Evolutionary conservation across 176 grass and related monocot genomes (phyloP).

Genomic region (Puccinellia tenuiflora): DNA sequence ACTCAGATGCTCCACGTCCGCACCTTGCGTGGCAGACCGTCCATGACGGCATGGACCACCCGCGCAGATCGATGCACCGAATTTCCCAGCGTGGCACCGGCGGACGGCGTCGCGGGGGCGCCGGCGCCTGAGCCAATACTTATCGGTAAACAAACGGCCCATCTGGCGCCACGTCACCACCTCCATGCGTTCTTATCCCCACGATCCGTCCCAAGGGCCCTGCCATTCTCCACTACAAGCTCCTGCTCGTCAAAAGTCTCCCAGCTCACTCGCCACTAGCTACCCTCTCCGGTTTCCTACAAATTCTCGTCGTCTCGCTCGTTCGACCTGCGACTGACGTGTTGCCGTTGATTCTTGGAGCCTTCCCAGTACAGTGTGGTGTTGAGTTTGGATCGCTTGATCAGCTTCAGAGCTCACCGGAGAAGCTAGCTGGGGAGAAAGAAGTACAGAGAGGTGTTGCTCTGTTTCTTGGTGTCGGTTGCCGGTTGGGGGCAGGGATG

Average conservation of each 20-base stretch:
- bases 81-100: constrained; percentile 30
- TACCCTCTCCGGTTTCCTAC: not conserved
- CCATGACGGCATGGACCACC: not conserved
- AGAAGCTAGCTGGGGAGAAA: not conserved
- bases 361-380: not conserved
- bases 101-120: not conserved
- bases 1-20: not conserved
- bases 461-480: not conserved
- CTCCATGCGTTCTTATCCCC: constrained; percentile 56
- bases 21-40: not conserved
- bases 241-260: not conserved
- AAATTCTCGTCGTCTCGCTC: not conserved
- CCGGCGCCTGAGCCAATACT: constrained; percentile 15
- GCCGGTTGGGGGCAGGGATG: constrained; percentile 37
- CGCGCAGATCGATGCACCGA: not conserved
- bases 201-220: constrained; percentile 36
- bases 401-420: not conserved
- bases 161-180: constrained; percentile 29
- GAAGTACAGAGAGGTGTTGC: not conserved
- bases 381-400: not conserved
- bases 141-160: constrained; percentile 51
- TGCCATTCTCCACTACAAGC: not conserved
- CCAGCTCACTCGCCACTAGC: not conserved
- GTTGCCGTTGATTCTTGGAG: not conserved
- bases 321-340: not conserved